Conservation (phyloP, 1,284 basidiomycete species). For the Ustilago curta region DNA sequence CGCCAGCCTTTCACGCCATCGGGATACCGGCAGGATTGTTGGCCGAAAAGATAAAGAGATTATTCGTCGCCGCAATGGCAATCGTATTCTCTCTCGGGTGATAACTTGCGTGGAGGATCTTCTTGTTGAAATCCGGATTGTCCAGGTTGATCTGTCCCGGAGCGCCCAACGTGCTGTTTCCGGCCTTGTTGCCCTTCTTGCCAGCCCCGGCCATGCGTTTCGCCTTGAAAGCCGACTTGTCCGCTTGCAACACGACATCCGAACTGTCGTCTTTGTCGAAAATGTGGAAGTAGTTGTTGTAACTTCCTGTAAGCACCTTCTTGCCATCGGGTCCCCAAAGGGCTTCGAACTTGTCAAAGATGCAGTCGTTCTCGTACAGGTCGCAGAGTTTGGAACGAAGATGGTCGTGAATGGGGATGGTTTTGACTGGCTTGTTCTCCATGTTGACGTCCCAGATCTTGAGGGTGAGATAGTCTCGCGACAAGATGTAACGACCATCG, state of each 20-base stretch:
- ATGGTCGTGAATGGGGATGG: slow-evolving; percentile 98
- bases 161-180: slow-evolving; percentile 78
- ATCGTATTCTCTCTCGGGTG: slow-evolving; percentile 98
- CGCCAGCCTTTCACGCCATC: slow-evolving; percentile 24
- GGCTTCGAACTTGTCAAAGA: slow-evolving; percentile 95
- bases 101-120: slow-evolving; percentile 88
- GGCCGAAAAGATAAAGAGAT: slow-evolving; percentile 74
- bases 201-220: slow-evolving; percentile 85
- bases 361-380: slow-evolving; percentile 99
- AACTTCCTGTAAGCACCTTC: slow-evolving; percentile 81
- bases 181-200: slow-evolving; percentile 77
- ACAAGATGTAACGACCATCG: slow-evolving; percentile 95
- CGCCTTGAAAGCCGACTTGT: slow-evolving; percentile 99
- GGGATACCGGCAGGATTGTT: slow-evolving; percentile 59
- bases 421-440: slow-evolving; percentile 96
- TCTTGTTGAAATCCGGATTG: slow-evolving; percentile 86
- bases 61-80: slow-evolving; percentile 71
- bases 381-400: slow-evolving; percentile 97
- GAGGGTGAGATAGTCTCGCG: slow-evolving; percentile 94
- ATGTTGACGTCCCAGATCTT: slow-evolving; percentile 99
- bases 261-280: slow-evolving; percentile 91
- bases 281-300: slow-evolving; percentile 99
- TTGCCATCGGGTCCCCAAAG: slow-evolving; percentile 67
- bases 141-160: slow-evolving; percentile 70
- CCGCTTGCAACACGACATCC: slow-evolving; percentile 95